Evolutionary conservation across 208 protist genomes (phyloP), one percentile per base, ranked within the genome.

Genomic region (Vickermania spadyakhi): DNA sequence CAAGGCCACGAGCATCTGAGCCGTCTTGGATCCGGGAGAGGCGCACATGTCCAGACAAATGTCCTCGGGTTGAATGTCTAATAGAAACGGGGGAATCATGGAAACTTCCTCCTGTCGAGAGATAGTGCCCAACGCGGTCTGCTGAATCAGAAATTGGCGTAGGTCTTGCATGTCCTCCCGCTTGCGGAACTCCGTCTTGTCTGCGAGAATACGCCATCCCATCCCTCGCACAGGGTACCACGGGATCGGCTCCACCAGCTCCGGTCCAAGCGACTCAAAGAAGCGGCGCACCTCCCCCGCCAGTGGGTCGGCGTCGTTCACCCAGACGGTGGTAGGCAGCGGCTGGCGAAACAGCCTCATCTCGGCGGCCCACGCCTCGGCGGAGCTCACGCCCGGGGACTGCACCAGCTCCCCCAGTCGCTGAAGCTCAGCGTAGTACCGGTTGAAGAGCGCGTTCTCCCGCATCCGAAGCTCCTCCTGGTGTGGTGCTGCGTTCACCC

Each of bases 21-120:
- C 78, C 60, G 86, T 92, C 70, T 96, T 96, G n/a, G 83, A 92
- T 7, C 90, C 90, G 1, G 90, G 90, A 25, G 90, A 93, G 50
- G 87, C 85, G 54, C 90, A 96, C 83, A 96, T 89, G 68, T 96
- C 90, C 1, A 96, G 77, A 56, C 90, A 90, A 22, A 75, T 64
- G 54, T 94, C 84, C 26, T 56, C 76, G 2, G 76, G 80, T 61
- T 93, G 71, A 36, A 91, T 82, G 50, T 93, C 66, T n/a, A 96
- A 70, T 52, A 94, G 58, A 54, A 91, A 89, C 4, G 84, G 72
- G 23, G 87, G 87, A 53, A 94, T 72, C 87, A 94, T 91, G 4
- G 77, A 87, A 1, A 89, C 79, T 41, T 90, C 84, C 56, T 89
- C 81, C 68, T 94, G 87, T 3, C 89, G 67, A 4, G 75, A 92